Conservation (phyloP, 106 monocot species). For the Apostasia shenzhenica region DNA sequence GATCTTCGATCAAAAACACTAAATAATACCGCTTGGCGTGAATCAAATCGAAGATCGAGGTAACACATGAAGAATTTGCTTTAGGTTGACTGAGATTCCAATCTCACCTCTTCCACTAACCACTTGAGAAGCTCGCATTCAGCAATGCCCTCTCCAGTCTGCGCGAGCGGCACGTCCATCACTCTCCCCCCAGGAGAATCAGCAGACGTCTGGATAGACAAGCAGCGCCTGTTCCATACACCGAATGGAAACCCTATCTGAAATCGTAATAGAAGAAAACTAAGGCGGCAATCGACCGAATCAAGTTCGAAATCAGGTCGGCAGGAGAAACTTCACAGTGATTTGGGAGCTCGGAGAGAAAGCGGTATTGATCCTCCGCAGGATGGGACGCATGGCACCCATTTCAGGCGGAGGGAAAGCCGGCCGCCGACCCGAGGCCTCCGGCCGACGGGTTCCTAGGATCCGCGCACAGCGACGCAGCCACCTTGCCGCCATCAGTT, state of each 20-base stretch:
- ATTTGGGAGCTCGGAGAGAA: too few species aligned
- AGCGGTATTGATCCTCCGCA: too few species aligned
- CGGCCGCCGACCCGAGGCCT: too few species aligned
- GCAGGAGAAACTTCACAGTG: too few species aligned
- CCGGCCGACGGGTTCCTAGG: too few species aligned
- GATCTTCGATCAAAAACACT: neutral
- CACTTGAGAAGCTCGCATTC: constrained; percentile 96
- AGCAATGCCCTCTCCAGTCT: constrained; percentile 93
- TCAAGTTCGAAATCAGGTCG: too few species aligned
- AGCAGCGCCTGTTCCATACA: constrained; percentile 7
- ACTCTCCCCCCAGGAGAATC: constrained; percentile 35
- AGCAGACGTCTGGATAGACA: constrained; percentile 43
- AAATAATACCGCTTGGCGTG: too few species aligned
- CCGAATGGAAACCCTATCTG: neutral
- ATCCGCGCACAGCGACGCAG: too few species aligned
- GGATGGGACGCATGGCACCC: too few species aligned
- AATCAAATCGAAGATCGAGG: neutral
- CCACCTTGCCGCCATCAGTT: too few species aligned
- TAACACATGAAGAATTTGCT: neutral
- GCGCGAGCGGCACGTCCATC: constrained; percentile 90
- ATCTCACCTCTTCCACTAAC: constrained; percentile 83
- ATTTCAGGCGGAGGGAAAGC: too few species aligned
- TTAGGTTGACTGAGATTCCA: neutral
- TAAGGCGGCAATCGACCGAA: too few species aligned
- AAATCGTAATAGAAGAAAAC: neutral